Base-by-base conservation (phyloP, 2,329 filamentous ascomycete species). In the Conoideocrella luteorostrata region DNA sequence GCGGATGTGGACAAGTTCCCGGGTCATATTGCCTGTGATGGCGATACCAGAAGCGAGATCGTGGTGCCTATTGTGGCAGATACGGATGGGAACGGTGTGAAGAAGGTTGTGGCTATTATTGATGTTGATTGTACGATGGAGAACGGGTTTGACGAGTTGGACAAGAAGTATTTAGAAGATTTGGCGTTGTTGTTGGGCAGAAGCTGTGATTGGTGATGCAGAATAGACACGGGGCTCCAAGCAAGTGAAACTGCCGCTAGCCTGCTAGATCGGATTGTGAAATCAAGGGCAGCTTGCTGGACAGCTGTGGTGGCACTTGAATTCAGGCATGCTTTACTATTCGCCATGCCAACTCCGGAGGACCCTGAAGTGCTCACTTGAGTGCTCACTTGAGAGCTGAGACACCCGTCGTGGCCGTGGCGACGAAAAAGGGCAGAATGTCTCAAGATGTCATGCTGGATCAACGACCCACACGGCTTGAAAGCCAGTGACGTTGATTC, bases 21-120 rank as follows among this genome's bases (percentile, higher is more conserved):
- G 0, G 86, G 85, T 2, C 87, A 91, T 59, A 90, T 93, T 57
- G 86, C 87, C 9, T 91, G 87, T 60, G 87, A 93, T 61, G 77
- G 78, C 4, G 82, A 79, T 45, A 87, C 79, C 55, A 77, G 71
- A 66, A 90, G 86, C 59, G 87, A 93, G 69, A 82, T 93, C 59
- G 87, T 93, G 15, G 86, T 91, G 39, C 87, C 87, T 2, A 75
- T 91, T 48, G 51, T 84, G 5, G 57, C 56, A 13, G 52, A 56
- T 4, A 41, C 53, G 41, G 54, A 56, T 34, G 61, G 56, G 20
- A 53, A 54, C 40, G 46, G 56, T 20, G 50, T 53, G 35, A 58
- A 51, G 20, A 68, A 76, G 67, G 66, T 84, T 5, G 80, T 86
- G 18, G 86, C 80, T 3, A 86, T 91, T 50, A 87, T 93, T 47